These are phyloP conservation scores for Nitzschia palea DNA, from an alignment of 108 stramenopile genomes.

Conservation along the genomic window DNA sequence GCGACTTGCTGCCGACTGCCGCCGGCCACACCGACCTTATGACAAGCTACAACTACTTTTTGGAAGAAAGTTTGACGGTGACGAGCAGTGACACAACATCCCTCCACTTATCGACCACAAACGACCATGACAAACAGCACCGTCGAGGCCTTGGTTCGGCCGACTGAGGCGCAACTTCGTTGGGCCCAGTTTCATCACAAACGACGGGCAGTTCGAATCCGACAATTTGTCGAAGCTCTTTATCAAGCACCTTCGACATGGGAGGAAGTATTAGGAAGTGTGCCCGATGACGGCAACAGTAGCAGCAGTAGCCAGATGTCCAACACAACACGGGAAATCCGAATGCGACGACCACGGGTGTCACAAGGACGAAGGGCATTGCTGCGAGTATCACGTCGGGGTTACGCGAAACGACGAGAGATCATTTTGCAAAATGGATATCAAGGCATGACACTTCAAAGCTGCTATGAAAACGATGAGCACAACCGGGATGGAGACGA, in stretches of 20 bases:
- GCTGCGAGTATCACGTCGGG: conserved; percentile 57
- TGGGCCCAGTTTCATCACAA: conserved; percentile 80
- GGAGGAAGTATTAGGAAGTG: conserved; percentile 52
- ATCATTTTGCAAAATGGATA: conserved; percentile 43
- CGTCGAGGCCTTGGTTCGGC: neutral
- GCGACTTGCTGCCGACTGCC: no score
- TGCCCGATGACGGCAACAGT: conserved; percentile 47
- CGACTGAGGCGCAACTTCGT: conserved; percentile 76
- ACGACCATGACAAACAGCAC: no score
- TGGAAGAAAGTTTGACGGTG: no score
- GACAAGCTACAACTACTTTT: no score
- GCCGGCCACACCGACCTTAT: no score
- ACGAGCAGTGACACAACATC: no score
- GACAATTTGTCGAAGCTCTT: conserved; percentile 40
- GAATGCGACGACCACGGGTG: conserved; percentile 14
- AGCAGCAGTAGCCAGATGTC: conserved; percentile 3
- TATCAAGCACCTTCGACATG: conserved; percentile 39
- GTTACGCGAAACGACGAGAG: conserved; percentile 43
- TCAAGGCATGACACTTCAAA: conserved; percentile 3
- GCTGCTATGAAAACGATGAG: conserved; percentile 10
- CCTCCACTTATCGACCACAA: no score
- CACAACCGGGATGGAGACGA: conserved; percentile 14
- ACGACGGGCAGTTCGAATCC: conserved; percentile 46
- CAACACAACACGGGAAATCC: neutral
- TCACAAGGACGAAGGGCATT: conserved; percentile 62